Base-by-base conservation (phyloP, 139 green algal genomes). In the Prasinococcaceae sp. region DNA sequence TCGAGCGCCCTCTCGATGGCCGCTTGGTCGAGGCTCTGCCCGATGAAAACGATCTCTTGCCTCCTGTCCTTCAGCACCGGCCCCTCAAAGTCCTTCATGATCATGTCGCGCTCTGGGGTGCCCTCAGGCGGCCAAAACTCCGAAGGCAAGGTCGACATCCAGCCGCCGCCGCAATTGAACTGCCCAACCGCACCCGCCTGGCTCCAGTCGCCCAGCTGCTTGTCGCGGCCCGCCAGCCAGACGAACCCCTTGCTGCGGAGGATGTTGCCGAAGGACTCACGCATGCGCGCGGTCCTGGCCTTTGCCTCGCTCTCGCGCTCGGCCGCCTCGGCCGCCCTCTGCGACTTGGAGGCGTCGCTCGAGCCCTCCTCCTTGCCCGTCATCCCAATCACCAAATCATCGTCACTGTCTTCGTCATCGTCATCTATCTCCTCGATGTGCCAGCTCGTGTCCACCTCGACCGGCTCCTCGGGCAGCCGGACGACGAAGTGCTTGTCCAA, bases 21-120 rank as follows among this genome's bases (percentile, higher is more conserved):
- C 29, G 53, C 49, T 12, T 17, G 30, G 9, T 57, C 23, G 12
- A 57, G 30, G 27, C 19, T 8, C 20, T 46, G 49, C 12, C 79
- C 85, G 47, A 94, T 94, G 73, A 94, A 94, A 9, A 94, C 83
- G 52, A 94, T 86, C 72, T 94, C 85, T 68, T 94, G 85, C 17
- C 83, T 73, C 24, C 85, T 53, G 70, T 94, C 85, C 3, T 84
- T 82, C 26, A 63, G 73, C 0, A 28, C 25, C 16, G 55, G 55
- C 3, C n/a, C 32, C 27, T 26, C 8, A 59, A 85, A 85, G 57
- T 92, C 83, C 40, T 53, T 42, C 25, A 85, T 29, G 41, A 94
- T 77, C 42, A 80, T 58, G 14, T 58, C 49, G 20, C 67, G 63
- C 65, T 87, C 74, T 16, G 44, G 62, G 1, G 28, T 19, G 16